These are phyloP conservation scores for Euphorbia corollata DNA, from an alignment of 441 rosid species.

Conservation along the genomic window DNA sequence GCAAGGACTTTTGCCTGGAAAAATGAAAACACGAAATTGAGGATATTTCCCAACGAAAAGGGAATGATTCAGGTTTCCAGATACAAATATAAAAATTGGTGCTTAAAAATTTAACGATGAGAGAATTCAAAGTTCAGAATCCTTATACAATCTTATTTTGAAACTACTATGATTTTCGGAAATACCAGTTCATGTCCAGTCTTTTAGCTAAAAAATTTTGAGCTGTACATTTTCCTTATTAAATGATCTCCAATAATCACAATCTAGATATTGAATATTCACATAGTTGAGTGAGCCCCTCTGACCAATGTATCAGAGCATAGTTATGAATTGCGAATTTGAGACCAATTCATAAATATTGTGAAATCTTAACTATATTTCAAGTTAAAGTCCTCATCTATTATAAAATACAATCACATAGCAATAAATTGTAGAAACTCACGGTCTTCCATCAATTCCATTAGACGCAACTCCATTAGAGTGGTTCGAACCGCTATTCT, in stretches of 20 bases:
- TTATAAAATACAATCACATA: neutral
- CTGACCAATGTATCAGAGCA: neutral
- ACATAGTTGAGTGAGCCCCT: neutral
- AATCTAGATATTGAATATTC: neutral
- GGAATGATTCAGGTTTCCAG: neutral
- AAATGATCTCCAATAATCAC: neutral
- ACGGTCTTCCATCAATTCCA: conserved; percentile 50
- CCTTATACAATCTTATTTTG: neutral
- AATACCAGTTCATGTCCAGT: neutral
- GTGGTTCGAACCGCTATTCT: conserved; percentile 33
- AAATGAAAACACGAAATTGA: conserved; percentile 17
- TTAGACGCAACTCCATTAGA: conserved; percentile 36
- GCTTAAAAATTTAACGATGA: neutral
- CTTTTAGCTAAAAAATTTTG: neutral
- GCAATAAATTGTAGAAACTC: conserved; percentile 24
- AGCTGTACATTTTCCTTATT: neutral
- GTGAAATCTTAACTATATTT: neutral
- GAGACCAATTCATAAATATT: neutral
- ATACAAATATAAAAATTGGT: neutral
- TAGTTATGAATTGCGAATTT: neutral
- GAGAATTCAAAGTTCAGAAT: neutral
- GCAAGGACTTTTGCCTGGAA: conserved; percentile 63
- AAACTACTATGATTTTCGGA: neutral
- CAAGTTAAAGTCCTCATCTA: neutral
- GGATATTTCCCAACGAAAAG: conserved; percentile 10